phyloP scores from a whole-genome alignment of 192 early-diverging fungal genomes.

The Gaertneriomyces sp. region DNA sequence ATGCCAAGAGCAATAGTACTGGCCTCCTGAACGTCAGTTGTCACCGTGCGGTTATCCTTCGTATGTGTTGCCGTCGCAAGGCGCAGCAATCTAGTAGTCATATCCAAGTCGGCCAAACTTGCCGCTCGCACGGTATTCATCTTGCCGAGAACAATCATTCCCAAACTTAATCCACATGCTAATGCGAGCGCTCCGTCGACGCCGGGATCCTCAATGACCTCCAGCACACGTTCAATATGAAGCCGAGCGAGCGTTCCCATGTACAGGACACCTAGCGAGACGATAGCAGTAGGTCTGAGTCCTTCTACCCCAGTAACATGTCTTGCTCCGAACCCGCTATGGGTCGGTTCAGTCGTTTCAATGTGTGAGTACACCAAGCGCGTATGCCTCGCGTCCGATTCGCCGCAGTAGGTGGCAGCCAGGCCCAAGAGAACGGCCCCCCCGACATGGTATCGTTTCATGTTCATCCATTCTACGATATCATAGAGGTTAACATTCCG shows the following conservation, averaged over 20 bases:
- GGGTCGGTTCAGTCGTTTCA: slow-evolving; percentile 36
- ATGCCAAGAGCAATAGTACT: slow-evolving; percentile 82
- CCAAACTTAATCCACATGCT: slow-evolving; percentile 72
- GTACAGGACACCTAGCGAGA: slow-evolving; percentile 77
- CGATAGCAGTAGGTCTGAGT: slow-evolving; percentile 61
- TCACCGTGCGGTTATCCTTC: slow-evolving; percentile 43
- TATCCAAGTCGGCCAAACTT: slow-evolving; percentile 8
- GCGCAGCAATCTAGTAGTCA: slow-evolving; percentile 9
- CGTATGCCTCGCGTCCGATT: slow-evolving; percentile 57
- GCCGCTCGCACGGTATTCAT: slow-evolving; percentile 2
- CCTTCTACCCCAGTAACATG: slow-evolving; percentile 36
- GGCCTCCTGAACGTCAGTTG: slow-evolving; percentile 27
- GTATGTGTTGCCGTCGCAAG: neutral
- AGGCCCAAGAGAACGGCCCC: slow-evolving; percentile 76
- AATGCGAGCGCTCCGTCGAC: slow-evolving; percentile 32
- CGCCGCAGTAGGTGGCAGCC: slow-evolving; percentile 65
- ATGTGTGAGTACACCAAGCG: slow-evolving; percentile 58
- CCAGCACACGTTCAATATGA: slow-evolving; percentile 70
- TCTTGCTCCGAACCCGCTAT: slow-evolving; percentile 56
- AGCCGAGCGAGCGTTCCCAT: slow-evolving; percentile 64
- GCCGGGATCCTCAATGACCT: slow-evolving; percentile 1
- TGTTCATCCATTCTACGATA: slow-evolving; percentile 62
- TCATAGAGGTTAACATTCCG: slow-evolving; percentile 61
- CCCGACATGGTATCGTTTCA: slow-evolving; percentile 63
- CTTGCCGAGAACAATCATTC: slow-evolving; percentile 36